Percentiles rank a stretch among this genome's conserved stretches.
These are phyloP conservation scores for Trichosanthes cucumerina DNA, from an alignment of 306 rosid species.

Conservation along the genomic window DNA sequence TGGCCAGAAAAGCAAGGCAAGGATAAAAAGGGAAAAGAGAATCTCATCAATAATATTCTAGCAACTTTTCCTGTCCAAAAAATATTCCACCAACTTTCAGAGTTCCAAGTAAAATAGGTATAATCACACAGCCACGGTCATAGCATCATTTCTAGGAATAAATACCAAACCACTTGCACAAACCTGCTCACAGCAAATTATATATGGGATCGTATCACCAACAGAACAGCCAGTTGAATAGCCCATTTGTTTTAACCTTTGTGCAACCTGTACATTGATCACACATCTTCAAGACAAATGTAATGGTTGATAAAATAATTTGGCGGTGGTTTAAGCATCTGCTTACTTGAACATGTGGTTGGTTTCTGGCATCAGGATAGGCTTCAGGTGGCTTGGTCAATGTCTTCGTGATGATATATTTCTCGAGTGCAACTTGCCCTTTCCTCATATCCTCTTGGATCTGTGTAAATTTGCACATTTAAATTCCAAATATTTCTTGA, in stretches of 20 bases:
- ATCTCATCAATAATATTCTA: slow-evolving; percentile 13
- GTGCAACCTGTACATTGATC: slow-evolving; percentile 65
- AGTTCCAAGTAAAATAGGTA: slow-evolving; percentile 1
- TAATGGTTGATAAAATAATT: neutral
- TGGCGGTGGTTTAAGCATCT: neutral
- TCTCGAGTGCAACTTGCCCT: slow-evolving; percentile 74
- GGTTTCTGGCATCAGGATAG: slow-evolving; percentile 94
- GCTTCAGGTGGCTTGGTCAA: slow-evolving; percentile 91
- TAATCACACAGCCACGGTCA: neutral
- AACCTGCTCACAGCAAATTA: slow-evolving; percentile 91
- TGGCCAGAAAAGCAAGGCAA: slow-evolving; percentile 24
- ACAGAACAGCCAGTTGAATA: slow-evolving; percentile 78
- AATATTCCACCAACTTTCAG: neutral
- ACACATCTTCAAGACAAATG: slow-evolving; percentile 4
- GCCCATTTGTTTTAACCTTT: slow-evolving; percentile 80
- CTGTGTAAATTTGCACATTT: slow-evolving; percentile 21
- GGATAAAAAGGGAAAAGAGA: neutral
- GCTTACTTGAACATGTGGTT: slow-evolving; percentile 94
- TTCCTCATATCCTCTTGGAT: slow-evolving; percentile 88
- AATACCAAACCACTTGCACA: slow-evolving; percentile 12
- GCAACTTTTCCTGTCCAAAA: too few species aligned
- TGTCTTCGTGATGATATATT: slow-evolving; percentile 85
- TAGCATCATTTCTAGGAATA: neutral
- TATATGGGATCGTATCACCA: slow-evolving; percentile 81
- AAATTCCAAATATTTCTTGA: neutral